Evolutionary conservation across 2,329 filamentous ascomycete genomes (phyloP).

Genomic region (Calycina herbarum): DNA sequence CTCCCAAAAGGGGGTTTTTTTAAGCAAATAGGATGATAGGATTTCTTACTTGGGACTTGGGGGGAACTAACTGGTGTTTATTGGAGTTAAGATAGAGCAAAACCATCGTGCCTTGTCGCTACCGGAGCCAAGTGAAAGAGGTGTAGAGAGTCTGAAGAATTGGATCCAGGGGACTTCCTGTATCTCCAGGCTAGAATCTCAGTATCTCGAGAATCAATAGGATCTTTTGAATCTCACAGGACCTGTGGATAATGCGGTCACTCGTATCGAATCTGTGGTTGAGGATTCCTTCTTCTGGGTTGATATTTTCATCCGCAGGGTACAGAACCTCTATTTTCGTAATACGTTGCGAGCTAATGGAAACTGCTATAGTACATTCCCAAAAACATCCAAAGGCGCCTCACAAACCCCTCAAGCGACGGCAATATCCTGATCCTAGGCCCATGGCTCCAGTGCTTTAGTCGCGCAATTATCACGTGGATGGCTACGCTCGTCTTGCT

Average conservation of each 20-base stretch:
- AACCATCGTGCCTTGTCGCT: neutral
- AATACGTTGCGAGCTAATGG: neutral
- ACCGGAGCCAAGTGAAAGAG: constrained; percentile 10
- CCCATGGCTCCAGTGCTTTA: neutral
- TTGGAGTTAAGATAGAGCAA: neutral
- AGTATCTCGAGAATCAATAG: neutral
- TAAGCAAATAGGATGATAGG: too few species aligned
- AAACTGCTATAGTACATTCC: neutral
- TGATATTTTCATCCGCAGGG: neutral
- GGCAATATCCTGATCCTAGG: neutral
- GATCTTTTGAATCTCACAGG: neutral
- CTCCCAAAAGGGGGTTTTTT: too few species aligned
- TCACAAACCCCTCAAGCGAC: neutral
- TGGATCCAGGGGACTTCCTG: constrained; percentile 16
- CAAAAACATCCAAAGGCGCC: neutral
- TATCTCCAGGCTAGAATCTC: constrained; percentile 14
- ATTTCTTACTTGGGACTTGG: too few species aligned
- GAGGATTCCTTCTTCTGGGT: neutral
- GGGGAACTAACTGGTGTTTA: neutral
- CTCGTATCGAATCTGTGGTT: neutral
- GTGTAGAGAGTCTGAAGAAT: constrained; percentile 17
- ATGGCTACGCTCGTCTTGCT: neutral
- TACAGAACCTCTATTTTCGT: neutral
- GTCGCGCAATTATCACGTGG: neutral
- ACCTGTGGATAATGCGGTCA: constrained; percentile 3